Evolutionary conservation across 495 filamentous ascomycete species (phyloP).

Genomic region (Trichoderma gamsii): DNA sequence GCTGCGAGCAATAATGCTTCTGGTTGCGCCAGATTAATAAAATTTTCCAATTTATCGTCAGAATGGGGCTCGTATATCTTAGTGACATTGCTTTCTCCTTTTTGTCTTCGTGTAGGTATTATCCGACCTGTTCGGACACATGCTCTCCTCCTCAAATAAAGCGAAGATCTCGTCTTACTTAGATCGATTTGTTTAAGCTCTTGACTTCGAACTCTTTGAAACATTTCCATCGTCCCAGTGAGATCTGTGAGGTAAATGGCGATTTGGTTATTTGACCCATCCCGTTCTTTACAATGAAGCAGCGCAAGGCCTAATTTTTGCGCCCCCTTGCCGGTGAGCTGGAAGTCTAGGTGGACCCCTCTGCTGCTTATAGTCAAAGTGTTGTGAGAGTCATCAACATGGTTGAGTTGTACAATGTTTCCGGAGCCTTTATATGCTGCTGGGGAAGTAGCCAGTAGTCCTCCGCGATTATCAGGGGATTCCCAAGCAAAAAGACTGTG

Average conservation of each 20-base stretch:
- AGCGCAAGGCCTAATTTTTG: neutral
- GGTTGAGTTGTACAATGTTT: neutral
- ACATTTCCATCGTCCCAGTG: neutral
- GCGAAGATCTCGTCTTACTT: neutral
- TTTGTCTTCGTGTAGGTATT: no score
- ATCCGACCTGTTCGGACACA: no score
- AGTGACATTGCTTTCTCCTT: neutral
- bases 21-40: neutral
- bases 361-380: neutral
- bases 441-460: neutral
- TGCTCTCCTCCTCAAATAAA: no score
- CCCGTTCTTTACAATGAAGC: neutral
- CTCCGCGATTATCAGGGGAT: neutral
- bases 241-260: neutral
- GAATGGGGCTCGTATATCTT: neutral
- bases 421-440: neutral
- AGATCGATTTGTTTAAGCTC: neutral
- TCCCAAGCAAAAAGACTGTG: constrained; percentile 24
- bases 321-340: neutral
- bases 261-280: neutral
- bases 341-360: neutral
- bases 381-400: neutral
- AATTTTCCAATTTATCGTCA: neutral
- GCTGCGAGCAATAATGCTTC: neutral
- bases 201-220: neutral